Base-by-base conservation (phyloP, 2,329 filamentous ascomycete species). In the Knufia fluminis region DNA sequence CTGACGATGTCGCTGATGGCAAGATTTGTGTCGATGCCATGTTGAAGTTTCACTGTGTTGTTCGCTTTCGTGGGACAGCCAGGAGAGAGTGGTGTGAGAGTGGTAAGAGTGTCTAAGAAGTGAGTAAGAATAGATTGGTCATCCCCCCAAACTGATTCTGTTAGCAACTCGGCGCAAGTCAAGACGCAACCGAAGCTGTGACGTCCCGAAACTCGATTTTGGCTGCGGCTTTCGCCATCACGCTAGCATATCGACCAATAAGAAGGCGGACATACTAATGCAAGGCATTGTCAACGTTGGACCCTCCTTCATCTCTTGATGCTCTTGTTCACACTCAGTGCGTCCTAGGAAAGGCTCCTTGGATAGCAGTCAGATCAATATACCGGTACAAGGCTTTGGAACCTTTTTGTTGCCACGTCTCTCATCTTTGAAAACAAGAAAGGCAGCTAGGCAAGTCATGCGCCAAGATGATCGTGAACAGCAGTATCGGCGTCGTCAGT, bases 1-100 rank as follows among this genome's bases (percentile, higher is more conserved):
- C 58, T 57, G 69, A 73, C 69, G 71, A 72, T 71, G 69, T 71
- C 67, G 73, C 68, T 39, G 67, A 57, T 23, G 63, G 65, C 56
- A 67, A 52, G 50, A 61, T 55, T 49, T 62, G 65, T 56, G 60
- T 63, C 50, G 71, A 57, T 49, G 66, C 67, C 70, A 72, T 73
- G 48, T 49, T 62, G 52, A 38, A 16, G 39, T 20, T 24, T 32
- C 24, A 4, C 3, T 8, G n/a, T 32, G 16, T 35, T 16, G 28
- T 12, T 24, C 16, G 31, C 14, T 19, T 42, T 17, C 26, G 6
- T 20, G 17, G 12, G n/a, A 28, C 12, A 22, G 23, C n/a, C 7
- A 14, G 22, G 7, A 9, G 26, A 35, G 28, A 24, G 45, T 28
- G 16, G 33, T 28, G n/a, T 47, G 45, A 35, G n/a, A 20, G 35